Percentiles rank a stretch among this genome's conserved stretches.
These are phyloP conservation scores for Neurospora cerealis DNA, from an alignment of 495 filamentous ascomycete genomes.

Conservation along the genomic window DNA sequence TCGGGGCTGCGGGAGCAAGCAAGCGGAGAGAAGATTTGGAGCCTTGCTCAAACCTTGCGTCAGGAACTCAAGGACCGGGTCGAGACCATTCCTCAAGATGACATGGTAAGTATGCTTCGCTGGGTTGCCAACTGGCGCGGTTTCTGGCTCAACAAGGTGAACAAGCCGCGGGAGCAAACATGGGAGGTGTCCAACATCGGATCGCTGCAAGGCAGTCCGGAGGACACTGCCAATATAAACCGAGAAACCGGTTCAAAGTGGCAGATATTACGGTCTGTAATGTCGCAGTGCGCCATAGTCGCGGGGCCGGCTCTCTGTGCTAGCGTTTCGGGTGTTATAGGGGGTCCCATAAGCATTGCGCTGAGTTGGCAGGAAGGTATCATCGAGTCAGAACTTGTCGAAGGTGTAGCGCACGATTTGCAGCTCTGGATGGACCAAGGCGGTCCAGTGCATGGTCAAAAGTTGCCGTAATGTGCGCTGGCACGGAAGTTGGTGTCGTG, in stretches of 20 bases:
- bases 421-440: constrained; percentile 13
- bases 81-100: constrained; percentile 16
- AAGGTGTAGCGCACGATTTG: constrained; percentile 21
- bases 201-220: constrained; percentile 8
- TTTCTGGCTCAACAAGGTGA: constrained; percentile 16
- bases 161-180: constrained; percentile 16
- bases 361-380: constrained; percentile 24
- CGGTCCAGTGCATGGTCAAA: background rate
- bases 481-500: background rate
- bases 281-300: constrained; percentile 25
- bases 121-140: constrained; percentile 21
- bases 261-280: constrained; percentile 20
- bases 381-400: constrained; percentile 14
- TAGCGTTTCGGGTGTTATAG: constrained; percentile 20
- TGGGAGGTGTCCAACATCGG: constrained; percentile 29
- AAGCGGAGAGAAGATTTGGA: constrained; percentile 18
- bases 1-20: constrained; percentile 5
- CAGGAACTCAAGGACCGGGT: constrained; percentile 9
- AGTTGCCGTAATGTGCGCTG: background rate
- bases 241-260: constrained; percentile 5
- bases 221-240: background rate
- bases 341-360: constrained; percentile 16
- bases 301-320: constrained; percentile 19
- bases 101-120: constrained; percentile 22
- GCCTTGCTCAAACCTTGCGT: constrained; percentile 13